phyloP scores from a whole-genome alignment of 129 eudicot species.

The Flaveria robusta region DNA sequence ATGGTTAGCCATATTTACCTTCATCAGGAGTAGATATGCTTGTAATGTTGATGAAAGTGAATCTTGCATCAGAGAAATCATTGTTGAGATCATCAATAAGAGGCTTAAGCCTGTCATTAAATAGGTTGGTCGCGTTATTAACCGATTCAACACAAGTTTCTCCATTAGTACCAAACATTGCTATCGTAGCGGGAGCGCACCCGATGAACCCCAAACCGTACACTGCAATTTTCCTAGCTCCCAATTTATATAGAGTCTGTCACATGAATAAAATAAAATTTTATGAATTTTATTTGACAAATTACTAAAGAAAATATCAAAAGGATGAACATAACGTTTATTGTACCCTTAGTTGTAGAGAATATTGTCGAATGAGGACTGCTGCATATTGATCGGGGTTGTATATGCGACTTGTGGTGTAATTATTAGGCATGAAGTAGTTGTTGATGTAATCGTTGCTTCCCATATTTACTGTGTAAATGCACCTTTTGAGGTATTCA shows the following conservation, averaged over 20 bases:
- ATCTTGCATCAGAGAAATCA: constrained; percentile 29
- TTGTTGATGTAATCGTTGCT: constrained; percentile 57
- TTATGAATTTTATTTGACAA: background rate
- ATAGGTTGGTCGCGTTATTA: constrained; percentile 30
- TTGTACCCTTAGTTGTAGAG: constrained; percentile 40
- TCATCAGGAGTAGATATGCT: constrained; percentile 31
- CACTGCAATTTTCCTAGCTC: constrained; percentile 52
- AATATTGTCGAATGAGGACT: constrained; percentile 29
- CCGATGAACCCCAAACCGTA: constrained; percentile 43
- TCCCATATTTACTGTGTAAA: constrained; percentile 42
- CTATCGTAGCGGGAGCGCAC: constrained; percentile 43
- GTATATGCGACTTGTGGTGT: constrained; percentile 15
- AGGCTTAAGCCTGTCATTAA: constrained; percentile 43
- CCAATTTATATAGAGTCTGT: constrained; percentile 42
- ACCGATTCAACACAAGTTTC: constrained; percentile 36
- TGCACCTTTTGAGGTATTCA: constrained; percentile 34
- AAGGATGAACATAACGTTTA: background rate
- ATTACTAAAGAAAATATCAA: background rate
- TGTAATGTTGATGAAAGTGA: constrained; percentile 33
- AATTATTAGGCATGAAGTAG: constrained; percentile 33
- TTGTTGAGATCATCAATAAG: constrained; percentile 42
- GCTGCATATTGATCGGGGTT: constrained; percentile 37
- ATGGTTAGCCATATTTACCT: constrained; percentile 4
- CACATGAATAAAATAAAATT: constrained; percentile 1
- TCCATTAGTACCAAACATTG: constrained; percentile 15